Conservation (phyloP, 768 basidiomycete genomes). For the Coprinellus aureogranulatus region DNA sequence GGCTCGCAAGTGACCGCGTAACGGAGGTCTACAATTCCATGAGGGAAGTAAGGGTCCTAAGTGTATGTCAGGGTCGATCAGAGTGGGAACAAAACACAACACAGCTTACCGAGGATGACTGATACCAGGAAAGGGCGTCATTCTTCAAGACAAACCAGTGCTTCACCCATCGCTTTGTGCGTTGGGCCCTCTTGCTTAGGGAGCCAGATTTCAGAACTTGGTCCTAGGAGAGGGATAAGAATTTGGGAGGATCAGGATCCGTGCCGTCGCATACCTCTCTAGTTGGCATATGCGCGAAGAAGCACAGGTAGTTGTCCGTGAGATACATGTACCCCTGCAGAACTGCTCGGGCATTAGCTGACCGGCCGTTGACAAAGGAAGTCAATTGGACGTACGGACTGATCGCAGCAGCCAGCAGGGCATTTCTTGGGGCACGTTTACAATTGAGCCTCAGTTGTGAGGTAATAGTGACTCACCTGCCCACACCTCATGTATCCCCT, state of each 20-base stretch:
- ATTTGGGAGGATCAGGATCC: no score
- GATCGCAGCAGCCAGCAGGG: conserved; percentile 92
- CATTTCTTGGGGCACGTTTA: conserved; percentile 58
- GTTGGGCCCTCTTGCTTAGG: conserved; percentile 80
- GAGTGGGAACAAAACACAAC: conserved; percentile 1
- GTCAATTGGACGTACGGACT: conserved; percentile 59
- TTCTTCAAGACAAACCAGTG: conserved; percentile 98
- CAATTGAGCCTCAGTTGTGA: conserved; percentile 2
- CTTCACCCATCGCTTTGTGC: conserved; percentile 89
- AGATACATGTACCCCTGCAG: conserved; percentile 98
- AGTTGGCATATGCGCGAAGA: conserved; percentile 92
- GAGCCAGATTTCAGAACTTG: conserved; percentile 91
- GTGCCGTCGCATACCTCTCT: conserved; percentile 80
- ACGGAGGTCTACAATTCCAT: conserved; percentile 92
- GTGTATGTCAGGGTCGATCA: not conserved
- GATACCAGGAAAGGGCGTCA: conserved; percentile 95
- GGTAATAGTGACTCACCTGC: conserved; percentile 52
- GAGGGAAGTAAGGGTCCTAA: conserved; percentile 96
- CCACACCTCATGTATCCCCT: conserved; percentile 79
- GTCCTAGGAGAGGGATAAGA: conserved; percentile 51
- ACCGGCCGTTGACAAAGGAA: not conserved
- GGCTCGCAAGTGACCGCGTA: conserved; percentile 91
- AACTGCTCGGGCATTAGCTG: conserved; percentile 43
- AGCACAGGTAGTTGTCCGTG: conserved; percentile 90
- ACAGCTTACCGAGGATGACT: conserved; percentile 74